phyloP scores from a whole-genome alignment of 139 green algal genomes.

The Chlorella sp. region DNA sequence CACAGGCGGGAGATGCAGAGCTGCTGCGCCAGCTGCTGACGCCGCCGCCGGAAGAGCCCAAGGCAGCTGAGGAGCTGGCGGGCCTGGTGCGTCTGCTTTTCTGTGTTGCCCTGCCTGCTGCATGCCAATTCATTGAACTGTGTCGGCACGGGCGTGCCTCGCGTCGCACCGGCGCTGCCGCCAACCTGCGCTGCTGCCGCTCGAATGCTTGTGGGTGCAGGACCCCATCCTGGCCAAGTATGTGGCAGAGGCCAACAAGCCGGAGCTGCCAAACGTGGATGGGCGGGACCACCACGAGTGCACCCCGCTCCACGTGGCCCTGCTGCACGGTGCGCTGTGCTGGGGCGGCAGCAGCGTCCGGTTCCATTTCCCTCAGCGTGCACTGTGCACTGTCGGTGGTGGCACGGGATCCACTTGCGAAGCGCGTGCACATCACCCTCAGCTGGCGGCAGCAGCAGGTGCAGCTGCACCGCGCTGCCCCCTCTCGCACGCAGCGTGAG shows the following conservation, averaged over 20 bases:
- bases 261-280: conserved; percentile 41
- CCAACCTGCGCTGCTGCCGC: background rate
- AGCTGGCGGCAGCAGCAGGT: too few relatives aligned
- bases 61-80: background rate
- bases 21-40: conserved; percentile 51
- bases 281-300: conserved; percentile 61
- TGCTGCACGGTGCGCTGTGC: conserved; percentile 67
- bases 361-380: too few relatives aligned
- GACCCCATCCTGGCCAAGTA: background rate
- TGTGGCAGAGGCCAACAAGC: background rate
- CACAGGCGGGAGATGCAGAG: conserved; percentile 61
- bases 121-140: background rate
- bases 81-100: conserved; percentile 1
- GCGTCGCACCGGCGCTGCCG: too few relatives aligned
- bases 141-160: too few relatives aligned
- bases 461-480: too few relatives aligned
- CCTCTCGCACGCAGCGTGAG: too few relatives aligned
- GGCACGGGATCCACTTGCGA: too few relatives aligned
- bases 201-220: background rate
- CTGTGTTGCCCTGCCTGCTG: background rate
- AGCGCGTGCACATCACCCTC: too few relatives aligned
- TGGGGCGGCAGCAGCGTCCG: background rate
- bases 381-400: too few relatives aligned
- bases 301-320: conserved; percentile 84
- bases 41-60: background rate